Conservation (phyloP, 495 filamentous ascomycete genomes). For the Podospora bellae-mahoneyi region DNA sequence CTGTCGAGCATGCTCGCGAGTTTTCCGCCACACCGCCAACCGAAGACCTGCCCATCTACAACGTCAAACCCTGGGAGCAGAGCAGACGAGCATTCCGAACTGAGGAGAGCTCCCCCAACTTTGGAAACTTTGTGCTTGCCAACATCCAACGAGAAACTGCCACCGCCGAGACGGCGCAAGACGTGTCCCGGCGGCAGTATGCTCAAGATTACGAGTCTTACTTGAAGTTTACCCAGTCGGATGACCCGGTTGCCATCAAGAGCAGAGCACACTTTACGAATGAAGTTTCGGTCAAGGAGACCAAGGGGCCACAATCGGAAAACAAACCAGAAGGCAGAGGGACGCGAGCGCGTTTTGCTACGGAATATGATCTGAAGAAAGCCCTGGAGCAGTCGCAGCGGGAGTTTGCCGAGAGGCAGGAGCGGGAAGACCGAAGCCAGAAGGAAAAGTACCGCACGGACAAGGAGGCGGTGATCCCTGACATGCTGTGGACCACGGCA, state of each 20-base stretch:
- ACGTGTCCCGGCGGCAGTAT: conserved; percentile 32
- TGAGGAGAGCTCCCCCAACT: conserved; percentile 27
- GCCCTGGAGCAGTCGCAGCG: conserved; percentile 73
- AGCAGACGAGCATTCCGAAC: conserved; percentile 37
- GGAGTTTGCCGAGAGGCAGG: conserved; percentile 69
- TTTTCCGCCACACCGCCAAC: conserved; percentile 49
- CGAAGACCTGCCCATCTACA: conserved; percentile 44
- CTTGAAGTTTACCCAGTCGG: conserved; percentile 49
- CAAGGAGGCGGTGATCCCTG: conserved; percentile 80
- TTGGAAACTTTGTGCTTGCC: conserved; percentile 35
- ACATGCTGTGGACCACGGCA: conserved; percentile 60
- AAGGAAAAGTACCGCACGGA: conserved; percentile 71
- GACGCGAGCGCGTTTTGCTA: conserved; percentile 50
- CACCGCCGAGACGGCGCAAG: conserved; percentile 29
- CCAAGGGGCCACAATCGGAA: conserved; percentile 43
- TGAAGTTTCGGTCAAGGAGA: conserved; percentile 23
- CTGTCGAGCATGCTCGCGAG: conserved; percentile 43
- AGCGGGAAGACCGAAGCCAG: conserved; percentile 63
- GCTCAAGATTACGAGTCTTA: conserved; percentile 45
- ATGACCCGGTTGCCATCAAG: conserved; percentile 47
- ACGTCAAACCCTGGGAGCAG: conserved; percentile 42
- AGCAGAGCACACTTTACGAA: conserved; percentile 43
- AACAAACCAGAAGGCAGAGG: conserved; percentile 58
- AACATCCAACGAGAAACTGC: conserved; percentile 28
- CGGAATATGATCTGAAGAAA: conserved; percentile 72